A percentile compares a stretch with the other conserved stretches of the same genome.
These are phyloP conservation scores for Flaveria trinervia DNA, from an alignment of 129 eudicot species.

Conservation along the genomic window DNA sequence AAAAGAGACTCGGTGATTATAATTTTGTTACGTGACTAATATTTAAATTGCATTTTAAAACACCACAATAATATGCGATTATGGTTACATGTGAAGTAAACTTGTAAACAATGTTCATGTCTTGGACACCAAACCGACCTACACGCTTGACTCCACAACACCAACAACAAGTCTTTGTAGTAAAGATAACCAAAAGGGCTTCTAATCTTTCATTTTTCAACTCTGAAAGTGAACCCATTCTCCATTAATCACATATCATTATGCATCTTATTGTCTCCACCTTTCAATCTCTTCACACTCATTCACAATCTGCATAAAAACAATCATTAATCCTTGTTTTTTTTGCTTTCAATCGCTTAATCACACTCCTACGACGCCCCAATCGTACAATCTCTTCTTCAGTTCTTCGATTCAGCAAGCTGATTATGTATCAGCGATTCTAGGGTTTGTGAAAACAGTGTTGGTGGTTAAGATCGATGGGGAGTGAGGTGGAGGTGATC, in stretches of 20 bases:
- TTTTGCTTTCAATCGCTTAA: neutral
- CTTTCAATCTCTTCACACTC: slow-evolving; percentile 13
- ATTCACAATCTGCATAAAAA: neutral
- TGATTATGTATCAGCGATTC: neutral
- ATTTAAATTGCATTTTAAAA: no score
- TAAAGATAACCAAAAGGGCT: neutral
- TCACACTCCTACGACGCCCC: neutral
- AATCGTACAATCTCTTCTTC: neutral
- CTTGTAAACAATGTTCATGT: neutral
- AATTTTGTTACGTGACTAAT: no score
- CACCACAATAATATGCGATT: no score
- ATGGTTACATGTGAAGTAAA: no score
- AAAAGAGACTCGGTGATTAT: no score
- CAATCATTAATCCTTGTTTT: no score
- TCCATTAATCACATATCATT: neutral
- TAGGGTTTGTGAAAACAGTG: neutral
- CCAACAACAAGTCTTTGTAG: neutral
- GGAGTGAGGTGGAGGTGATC: slow-evolving; percentile 46
- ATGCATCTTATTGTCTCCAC: neutral
- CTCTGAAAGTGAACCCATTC: neutral
- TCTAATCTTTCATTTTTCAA: neutral
- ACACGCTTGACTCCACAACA: slow-evolving; percentile 23
- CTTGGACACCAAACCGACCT: slow-evolving; percentile 30
- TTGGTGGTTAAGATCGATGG: slow-evolving; percentile 31
- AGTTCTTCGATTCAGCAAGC: neutral